Evolutionary conservation across 805 yeast genomes (phyloP).

Genomic region (Tetrapisispora namnaoensis): DNA sequence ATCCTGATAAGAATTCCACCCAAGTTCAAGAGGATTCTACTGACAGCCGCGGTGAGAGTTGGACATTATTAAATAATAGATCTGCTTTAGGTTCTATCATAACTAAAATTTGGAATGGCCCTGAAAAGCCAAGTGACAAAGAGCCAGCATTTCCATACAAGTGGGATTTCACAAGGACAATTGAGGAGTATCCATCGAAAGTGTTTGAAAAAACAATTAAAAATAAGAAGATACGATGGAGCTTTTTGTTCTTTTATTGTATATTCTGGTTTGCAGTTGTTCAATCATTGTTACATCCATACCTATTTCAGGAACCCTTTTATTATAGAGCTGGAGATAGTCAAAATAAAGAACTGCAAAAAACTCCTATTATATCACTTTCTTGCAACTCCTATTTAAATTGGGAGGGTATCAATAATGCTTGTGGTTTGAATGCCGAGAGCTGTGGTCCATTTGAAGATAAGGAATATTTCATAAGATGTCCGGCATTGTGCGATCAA

Average conservation of each 20-base stretch:
- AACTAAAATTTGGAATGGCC: constrained; percentile 47
- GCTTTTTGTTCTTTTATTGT: constrained; percentile 33
- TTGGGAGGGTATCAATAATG: constrained; percentile 70
- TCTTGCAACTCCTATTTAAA: constrained; percentile 30
- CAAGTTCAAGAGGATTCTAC: neutral
- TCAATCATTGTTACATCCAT: constrained; percentile 35
- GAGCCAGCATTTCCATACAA: constrained; percentile 34
- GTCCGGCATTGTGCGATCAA: constrained; percentile 82
- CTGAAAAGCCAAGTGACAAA: constrained; percentile 37
- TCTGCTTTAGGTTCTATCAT: constrained; percentile 14
- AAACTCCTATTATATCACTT: constrained; percentile 33
- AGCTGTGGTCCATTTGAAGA: constrained; percentile 41
- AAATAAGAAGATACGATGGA: constrained; percentile 21
- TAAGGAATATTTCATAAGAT: constrained; percentile 48
- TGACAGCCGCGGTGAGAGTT: constrained; percentile 9
- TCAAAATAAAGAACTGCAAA: constrained; percentile 4
- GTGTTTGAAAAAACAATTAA: constrained; percentile 26
- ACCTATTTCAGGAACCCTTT: constrained; percentile 36
- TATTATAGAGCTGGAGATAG: constrained; percentile 14
- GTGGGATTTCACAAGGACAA: constrained; percentile 12
- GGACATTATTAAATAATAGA: constrained; percentile 13
- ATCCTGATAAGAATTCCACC: neutral
- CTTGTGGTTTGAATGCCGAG: constrained; percentile 66
- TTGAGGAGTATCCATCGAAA: constrained; percentile 37
- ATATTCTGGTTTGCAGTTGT: constrained; percentile 38